Evolutionary conservation across 495 filamentous ascomycete genomes (phyloP).

Genomic region (Acidiella bohemica): DNA sequence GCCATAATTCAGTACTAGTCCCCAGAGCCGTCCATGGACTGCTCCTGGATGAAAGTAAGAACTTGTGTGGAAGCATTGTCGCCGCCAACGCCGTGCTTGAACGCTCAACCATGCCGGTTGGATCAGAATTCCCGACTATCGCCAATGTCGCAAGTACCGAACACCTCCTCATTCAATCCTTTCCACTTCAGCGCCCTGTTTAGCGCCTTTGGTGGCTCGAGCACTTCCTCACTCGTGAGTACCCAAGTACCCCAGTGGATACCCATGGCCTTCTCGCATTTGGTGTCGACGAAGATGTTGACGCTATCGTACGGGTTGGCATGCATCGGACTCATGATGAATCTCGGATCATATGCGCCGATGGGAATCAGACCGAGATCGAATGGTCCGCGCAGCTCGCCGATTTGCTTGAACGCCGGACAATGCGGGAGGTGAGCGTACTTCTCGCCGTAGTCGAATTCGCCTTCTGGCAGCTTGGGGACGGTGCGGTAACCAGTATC

Average conservation of each 20-base stretch:
- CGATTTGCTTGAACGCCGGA: slow-evolving; percentile 80
- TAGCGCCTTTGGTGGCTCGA: slow-evolving; percentile 69
- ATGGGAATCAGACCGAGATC: slow-evolving; percentile 93
- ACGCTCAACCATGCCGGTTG: no score
- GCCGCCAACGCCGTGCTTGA: no score
- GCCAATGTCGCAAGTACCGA: slow-evolving; percentile 80
- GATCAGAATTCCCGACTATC: slow-evolving; percentile 71
- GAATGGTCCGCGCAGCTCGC: slow-evolving; percentile 68
- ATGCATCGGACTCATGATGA: slow-evolving; percentile 49
- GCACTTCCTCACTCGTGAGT: slow-evolving; percentile 69
- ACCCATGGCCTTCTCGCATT: slow-evolving; percentile 67
- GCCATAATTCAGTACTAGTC: no score
- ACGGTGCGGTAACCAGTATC: slow-evolving; percentile 74
- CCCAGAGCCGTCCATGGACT: no score
- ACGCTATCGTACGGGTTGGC: slow-evolving; percentile 80
- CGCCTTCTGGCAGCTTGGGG: slow-evolving; percentile 44
- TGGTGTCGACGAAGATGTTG: slow-evolving; percentile 79
- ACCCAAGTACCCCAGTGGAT: slow-evolving; percentile 95
- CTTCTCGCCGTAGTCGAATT: slow-evolving; percentile 61
- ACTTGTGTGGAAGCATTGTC: no score
- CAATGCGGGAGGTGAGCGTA: slow-evolving; percentile 55
- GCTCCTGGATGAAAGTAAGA: no score
- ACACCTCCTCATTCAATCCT: slow-evolving; percentile 57
- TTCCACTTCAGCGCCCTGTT: slow-evolving; percentile 59
- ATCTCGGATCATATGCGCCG: slow-evolving; percentile 76